These are phyloP conservation scores for Karstenula rhodostoma DNA, from an alignment of 2,329 filamentous ascomycete species.

Conservation along the genomic window DNA sequence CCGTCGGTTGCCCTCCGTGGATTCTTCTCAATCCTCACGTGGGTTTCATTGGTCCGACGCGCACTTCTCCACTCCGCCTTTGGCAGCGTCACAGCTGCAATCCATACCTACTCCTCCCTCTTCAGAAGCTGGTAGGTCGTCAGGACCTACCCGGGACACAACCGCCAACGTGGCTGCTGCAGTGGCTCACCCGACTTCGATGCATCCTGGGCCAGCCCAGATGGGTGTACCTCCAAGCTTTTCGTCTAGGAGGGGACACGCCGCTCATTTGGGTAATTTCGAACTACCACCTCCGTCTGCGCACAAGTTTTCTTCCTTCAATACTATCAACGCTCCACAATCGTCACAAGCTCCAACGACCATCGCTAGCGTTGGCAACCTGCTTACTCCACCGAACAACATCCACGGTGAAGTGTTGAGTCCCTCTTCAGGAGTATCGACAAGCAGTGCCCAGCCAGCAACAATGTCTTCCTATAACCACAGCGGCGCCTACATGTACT, in stretches of 20 bases:
- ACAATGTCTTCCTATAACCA: constrained; percentile 67
- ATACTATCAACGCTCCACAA: constrained; percentile 52
- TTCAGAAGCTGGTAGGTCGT: constrained; percentile 53
- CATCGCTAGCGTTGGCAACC: constrained; percentile 65
- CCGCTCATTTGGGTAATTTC: constrained; percentile 72
- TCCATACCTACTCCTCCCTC: constrained; percentile 52
- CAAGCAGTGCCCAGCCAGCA: constrained; percentile 67
- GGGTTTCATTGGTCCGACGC: constrained; percentile 58
- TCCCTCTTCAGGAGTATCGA: constrained; percentile 68
- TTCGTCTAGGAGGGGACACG: constrained; percentile 73
- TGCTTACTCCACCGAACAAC: constrained; percentile 69
- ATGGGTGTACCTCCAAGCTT: constrained; percentile 72
- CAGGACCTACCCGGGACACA: constrained; percentile 52
- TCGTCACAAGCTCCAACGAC: constrained; percentile 56
- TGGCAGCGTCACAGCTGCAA: constrained; percentile 50
- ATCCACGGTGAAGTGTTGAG: constrained; percentile 68
- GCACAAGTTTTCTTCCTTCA: constrained; percentile 60
- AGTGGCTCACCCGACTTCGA: constrained; percentile 66
- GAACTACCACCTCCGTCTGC: constrained; percentile 69
- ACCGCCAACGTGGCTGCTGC: constrained; percentile 69
- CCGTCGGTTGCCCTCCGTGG: constrained; percentile 56
- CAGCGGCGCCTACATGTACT: constrained; percentile 69
- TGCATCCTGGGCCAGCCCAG: constrained; percentile 68
- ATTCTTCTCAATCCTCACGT: constrained; percentile 57
- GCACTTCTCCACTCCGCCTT: constrained; percentile 47